Conservation (phyloP, 305 asterid species). For the Petunia hybrid region DNA sequence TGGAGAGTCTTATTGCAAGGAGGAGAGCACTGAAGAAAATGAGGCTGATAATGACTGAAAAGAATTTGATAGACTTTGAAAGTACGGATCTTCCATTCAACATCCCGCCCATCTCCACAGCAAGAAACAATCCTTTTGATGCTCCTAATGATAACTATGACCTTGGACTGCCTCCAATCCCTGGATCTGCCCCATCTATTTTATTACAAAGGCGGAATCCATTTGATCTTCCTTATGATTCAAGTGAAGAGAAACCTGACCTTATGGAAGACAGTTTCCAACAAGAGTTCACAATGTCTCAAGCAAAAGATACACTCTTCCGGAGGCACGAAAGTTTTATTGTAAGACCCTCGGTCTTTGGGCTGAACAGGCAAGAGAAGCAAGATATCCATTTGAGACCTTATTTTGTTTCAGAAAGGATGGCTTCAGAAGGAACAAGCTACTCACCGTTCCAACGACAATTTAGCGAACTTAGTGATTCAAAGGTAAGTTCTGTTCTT, state of each 20-base stretch:
- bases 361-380: constrained; percentile 55
- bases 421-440: constrained; percentile 60
- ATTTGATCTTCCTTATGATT: constrained; percentile 87
- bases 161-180: constrained; percentile 77
- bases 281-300: constrained; percentile 62
- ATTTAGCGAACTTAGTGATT: constrained; percentile 76
- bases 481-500: constrained; percentile 71
- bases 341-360: constrained; percentile 73
- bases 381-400: constrained; percentile 64
- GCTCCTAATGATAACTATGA: constrained; percentile 54
- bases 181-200: constrained; percentile 98
- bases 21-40: constrained; percentile 80
- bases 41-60: constrained; percentile 60
- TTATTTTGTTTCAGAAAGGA: constrained; percentile 61
- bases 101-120: constrained; percentile 74
- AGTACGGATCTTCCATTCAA: constrained; percentile 65
- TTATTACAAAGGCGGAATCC: constrained; percentile 78
- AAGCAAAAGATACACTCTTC: constrained; percentile 63
- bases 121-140: constrained; percentile 82
- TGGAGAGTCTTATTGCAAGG: constrained; percentile 88
- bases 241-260: constrained; percentile 86
- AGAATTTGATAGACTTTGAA: constrained; percentile 86
- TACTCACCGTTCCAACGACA: constrained; percentile 63
- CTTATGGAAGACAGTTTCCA: constrained; percentile 73
- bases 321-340: constrained; percentile 78